Percentiles rank a stretch among this genome's conserved stretches.
These are phyloP conservation scores for Spatholobus suberectus DNA, from an alignment of 306 rosid species.

Conservation along the genomic window DNA sequence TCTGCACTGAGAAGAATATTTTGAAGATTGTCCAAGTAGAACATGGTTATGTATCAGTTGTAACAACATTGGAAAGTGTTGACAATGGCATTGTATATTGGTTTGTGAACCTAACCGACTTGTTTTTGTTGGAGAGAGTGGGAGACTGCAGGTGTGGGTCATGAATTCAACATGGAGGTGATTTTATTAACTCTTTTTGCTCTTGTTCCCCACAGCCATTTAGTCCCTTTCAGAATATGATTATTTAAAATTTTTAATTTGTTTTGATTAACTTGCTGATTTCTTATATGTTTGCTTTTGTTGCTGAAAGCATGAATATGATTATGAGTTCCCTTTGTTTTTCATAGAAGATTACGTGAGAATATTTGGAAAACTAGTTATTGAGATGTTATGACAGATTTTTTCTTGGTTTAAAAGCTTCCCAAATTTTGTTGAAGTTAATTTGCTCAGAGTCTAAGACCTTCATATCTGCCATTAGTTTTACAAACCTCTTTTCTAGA, in stretches of 20 bases:
- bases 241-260: slow-evolving; percentile 8
- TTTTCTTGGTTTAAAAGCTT: slow-evolving; percentile 20
- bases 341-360: slow-evolving; percentile 7
- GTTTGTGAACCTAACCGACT: slow-evolving; percentile 79
- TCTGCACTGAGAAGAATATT: slow-evolving; percentile 57
- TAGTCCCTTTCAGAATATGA: slow-evolving; percentile 13
- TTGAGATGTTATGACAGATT: not conserved
- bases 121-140: slow-evolving; percentile 84
- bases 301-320: not conserved
- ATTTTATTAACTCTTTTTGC: slow-evolving; percentile 29
- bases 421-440: slow-evolving; percentile 24
- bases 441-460: slow-evolving; percentile 8
- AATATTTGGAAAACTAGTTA: slow-evolving; percentile 27
- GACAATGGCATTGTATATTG: slow-evolving; percentile 60
- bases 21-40: slow-evolving; percentile 83
- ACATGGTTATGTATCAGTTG: slow-evolving; percentile 71
- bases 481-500: slow-evolving; percentile 6
- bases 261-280: not conserved
- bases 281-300: slow-evolving; percentile 26
- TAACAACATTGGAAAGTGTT: slow-evolving; percentile 62
- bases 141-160: slow-evolving; percentile 85
- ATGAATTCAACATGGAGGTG: slow-evolving; percentile 94
- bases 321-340: slow-evolving; percentile 15
- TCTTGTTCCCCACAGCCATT: slow-evolving; percentile 17
- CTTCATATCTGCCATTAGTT: slow-evolving; percentile 7